Base-by-base conservation (phyloP, 225 moss, liverwort and hornwort genomes). In the Pseudisothecium myosuroides region DNA sequence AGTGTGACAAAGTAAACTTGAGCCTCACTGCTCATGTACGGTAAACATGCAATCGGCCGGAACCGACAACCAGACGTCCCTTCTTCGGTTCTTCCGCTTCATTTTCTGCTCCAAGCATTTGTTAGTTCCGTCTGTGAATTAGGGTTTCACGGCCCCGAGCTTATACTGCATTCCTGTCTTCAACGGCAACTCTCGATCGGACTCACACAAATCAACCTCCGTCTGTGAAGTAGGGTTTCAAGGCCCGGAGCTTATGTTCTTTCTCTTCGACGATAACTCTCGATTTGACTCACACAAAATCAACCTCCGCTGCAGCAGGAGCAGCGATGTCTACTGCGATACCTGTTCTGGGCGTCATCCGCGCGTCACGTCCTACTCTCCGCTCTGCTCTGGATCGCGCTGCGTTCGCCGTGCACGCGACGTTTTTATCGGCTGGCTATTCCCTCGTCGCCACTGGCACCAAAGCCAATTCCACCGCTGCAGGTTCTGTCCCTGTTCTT, bases 341-440 rank as follows among this genome's bases (percentile, higher is more conserved):
- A 83, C 89, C 96, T 12, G 97, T 97, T 86, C 90, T 99, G 85
- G 99, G 94, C 69, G 94, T 97, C 14, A 96, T 99, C 88, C 94
- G 99, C 85, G 96, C 97, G 39, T 96, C 97, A 60, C 93, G 97
- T 69, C 99, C 99, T 74, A 15, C 86, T 59, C 90, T 99, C 32
- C 91, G 91, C 74, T 93, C 95, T 68, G 93, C 95, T 39, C 62
- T 93, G 37, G 96, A 99, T 59, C 97, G 97, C 8, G 97, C 95
- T 66, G 96, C 97, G n/a, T 99, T 97, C 67, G 96, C 94, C 41
- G 91, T 97, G 79, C 97, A 97, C 89, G 92, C 97, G 62, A 94
- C 96, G 13, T 95, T 95, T 80, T 89, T 97, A 64, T 94, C 97
- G 20, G 90, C 87, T 16, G 99, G 97, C 63, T 99, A 95, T 61